Percentiles rank a stretch among this genome's conserved stretches.
phyloP scores from a whole-genome alignment of 495 filamentous ascomycete genomes.

The Xylaria acuta region DNA sequence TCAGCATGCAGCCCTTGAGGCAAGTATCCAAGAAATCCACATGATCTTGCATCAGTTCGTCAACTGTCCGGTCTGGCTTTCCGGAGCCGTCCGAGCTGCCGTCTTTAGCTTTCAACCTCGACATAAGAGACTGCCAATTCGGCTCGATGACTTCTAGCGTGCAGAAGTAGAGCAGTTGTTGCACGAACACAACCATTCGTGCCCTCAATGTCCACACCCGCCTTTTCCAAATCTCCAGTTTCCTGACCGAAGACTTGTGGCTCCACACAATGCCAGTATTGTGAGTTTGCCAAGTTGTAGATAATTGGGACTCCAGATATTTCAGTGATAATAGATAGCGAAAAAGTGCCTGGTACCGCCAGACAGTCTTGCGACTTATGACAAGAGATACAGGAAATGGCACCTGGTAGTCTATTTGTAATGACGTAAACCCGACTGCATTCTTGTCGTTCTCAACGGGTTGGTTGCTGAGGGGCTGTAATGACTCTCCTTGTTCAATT shows the following conservation, averaged over 20 bases:
- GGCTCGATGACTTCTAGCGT: conserved; percentile 97
- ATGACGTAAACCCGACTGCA: conserved; percentile 85
- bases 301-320: conserved; percentile 83
- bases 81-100: conserved; percentile 53
- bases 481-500: conserved; percentile 82
- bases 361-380: conserved; percentile 92
- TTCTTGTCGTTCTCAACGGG: conserved; percentile 80
- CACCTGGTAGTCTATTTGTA: conserved; percentile 92
- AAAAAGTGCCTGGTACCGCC: conserved; percentile 95
- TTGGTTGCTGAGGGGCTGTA: conserved; percentile 57
- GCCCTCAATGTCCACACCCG: conserved; percentile 89
- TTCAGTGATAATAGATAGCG: conserved; percentile 88
- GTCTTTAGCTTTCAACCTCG: conserved; percentile 70
- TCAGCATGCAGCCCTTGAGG: conserved; percentile 98
- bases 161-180: conserved; percentile 95
- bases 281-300: conserved; percentile 88
- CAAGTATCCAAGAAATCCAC: conserved; percentile 98
- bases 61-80: conserved; percentile 80
- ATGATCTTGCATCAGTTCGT: conserved; percentile 98
- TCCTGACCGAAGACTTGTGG: conserved; percentile 73
- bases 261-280: conserved; percentile 84
- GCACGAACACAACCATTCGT: conserved; percentile 95
- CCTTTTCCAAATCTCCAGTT: conserved; percentile 90
- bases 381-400: conserved; percentile 97
- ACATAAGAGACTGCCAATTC: conserved; percentile 94